Percentiles rank a stretch among this genome's conserved stretches.
These are phyloP conservation scores for Decorospora gaudefroyi DNA, from an alignment of 2,329 filamentous ascomycete genomes.

Conservation along the genomic window DNA sequence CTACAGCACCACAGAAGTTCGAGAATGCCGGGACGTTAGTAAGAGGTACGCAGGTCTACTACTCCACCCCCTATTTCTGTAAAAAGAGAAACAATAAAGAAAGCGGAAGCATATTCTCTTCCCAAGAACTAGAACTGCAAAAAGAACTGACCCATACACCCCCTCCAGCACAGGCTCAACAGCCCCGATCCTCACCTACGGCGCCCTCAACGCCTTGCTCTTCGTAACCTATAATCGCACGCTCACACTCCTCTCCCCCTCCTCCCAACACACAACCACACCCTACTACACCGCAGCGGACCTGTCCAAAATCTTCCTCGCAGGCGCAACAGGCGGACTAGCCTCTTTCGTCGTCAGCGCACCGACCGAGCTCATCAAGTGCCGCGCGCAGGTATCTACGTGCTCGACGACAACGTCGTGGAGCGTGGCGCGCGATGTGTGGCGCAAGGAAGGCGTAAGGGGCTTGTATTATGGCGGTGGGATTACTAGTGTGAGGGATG, in stretches of 20 bases:
- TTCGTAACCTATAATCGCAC: constrained; percentile 90
- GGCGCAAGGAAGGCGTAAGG: constrained; percentile 62
- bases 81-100: no score
- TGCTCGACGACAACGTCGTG: constrained; percentile 57
- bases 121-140: not conserved
- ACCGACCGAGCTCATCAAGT: constrained; percentile 90
- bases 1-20: constrained; percentile 34
- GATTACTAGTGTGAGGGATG: constrained; percentile 81
- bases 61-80: no score
- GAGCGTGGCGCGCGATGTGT: constrained; percentile 65
- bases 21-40: constrained; percentile 46
- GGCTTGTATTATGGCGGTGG: constrained; percentile 81
- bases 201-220: constrained; percentile 85
- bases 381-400: constrained; percentile 72
- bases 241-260: constrained; percentile 61
- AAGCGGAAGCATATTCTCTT: no score
- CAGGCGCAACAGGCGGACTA: constrained; percentile 79
- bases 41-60: constrained; percentile 42
- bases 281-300: no score
- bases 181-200: constrained; percentile 86
- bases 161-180: constrained; percentile 64
- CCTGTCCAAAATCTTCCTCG: constrained; percentile 72
- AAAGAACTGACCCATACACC: constrained; percentile 9
- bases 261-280: no score
- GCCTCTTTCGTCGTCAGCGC: constrained; percentile 85